Conservation (phyloP, 2,329 filamentous ascomycete species). For the Ophiosphaerella herpotricha region DNA sequence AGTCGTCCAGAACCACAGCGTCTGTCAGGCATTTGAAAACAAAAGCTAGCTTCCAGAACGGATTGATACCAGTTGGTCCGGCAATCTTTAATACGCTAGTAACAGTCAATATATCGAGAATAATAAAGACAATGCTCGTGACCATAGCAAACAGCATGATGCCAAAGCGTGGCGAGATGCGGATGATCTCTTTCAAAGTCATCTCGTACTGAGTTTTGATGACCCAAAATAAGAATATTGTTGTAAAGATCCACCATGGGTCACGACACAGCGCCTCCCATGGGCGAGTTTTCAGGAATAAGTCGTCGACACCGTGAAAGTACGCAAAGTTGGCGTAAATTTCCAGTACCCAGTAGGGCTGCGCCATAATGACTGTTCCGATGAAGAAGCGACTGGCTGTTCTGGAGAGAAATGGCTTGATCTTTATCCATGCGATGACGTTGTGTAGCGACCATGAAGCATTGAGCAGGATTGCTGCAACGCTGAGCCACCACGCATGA, state of each 20-base stretch:
- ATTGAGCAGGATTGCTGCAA: slow-evolving; percentile 64
- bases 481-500: slow-evolving; percentile 68
- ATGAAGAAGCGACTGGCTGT: slow-evolving; percentile 62
- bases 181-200: slow-evolving; percentile 60
- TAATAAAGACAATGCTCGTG: slow-evolving; percentile 63
- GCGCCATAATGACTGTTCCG: slow-evolving; percentile 60
- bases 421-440: slow-evolving; percentile 70
- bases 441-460: slow-evolving; percentile 69
- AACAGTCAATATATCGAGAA: slow-evolving; percentile 65
- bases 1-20: slow-evolving; percentile 69
- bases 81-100: slow-evolving; percentile 52
- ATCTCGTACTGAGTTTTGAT: slow-evolving; percentile 67
- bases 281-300: slow-evolving; percentile 62
- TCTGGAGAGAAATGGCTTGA: slow-evolving; percentile 61
- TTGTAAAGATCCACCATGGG: slow-evolving; percentile 71
- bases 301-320: slow-evolving; percentile 60
- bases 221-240: slow-evolving; percentile 63
- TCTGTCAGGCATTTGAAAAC: slow-evolving; percentile 72
- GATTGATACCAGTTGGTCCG: slow-evolving; percentile 62
- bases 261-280: slow-evolving; percentile 66
- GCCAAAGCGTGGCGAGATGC: slow-evolving; percentile 66
- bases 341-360: slow-evolving; percentile 68
- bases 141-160: slow-evolving; percentile 66
- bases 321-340: slow-evolving; percentile 69
- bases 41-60: slow-evolving; percentile 68